Conservation (phyloP, 2,329 filamentous ascomycete genomes). For the Sordariomycetes sp. region DNA sequence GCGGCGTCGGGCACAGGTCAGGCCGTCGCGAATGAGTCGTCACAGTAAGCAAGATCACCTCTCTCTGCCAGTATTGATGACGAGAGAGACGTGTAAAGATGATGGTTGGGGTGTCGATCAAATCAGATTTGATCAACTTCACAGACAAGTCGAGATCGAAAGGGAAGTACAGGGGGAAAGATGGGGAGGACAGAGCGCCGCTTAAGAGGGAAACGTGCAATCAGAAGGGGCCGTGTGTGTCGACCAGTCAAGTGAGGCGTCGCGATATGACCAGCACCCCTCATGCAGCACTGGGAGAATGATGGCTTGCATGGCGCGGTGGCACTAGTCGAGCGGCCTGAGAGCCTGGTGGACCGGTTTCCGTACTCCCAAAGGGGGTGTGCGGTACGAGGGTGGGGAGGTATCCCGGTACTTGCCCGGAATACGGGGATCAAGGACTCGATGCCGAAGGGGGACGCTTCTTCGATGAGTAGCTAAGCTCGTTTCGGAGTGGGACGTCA, state of each 20-base stretch:
- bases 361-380: not conserved
- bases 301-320: not conserved
- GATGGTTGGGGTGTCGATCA: not conserved
- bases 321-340: not conserved
- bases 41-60: not conserved
- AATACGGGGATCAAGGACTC: not conserved
- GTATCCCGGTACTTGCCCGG: not conserved
- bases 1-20: not conserved
- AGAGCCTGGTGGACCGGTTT: not conserved
- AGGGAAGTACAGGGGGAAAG: not conserved
- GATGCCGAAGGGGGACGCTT: not conserved
- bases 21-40: too few species aligned
- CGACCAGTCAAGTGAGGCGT: slow-evolving; percentile 5
- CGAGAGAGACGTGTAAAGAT: not conserved
- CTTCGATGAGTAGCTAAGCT: not conserved
- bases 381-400: not conserved
- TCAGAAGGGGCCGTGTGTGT: not conserved
- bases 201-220: slow-evolving; percentile 1
- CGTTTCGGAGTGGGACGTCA: not conserved
- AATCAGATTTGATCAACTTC: not conserved
- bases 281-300: not conserved
- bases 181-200: not conserved
- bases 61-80: not conserved
- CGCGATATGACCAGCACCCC: slow-evolving; percentile 1
- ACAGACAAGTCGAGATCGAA: not conserved